Base-by-base conservation (phyloP, 352 stramenopile species). In the Phytopythium chamaehyphon region DNA sequence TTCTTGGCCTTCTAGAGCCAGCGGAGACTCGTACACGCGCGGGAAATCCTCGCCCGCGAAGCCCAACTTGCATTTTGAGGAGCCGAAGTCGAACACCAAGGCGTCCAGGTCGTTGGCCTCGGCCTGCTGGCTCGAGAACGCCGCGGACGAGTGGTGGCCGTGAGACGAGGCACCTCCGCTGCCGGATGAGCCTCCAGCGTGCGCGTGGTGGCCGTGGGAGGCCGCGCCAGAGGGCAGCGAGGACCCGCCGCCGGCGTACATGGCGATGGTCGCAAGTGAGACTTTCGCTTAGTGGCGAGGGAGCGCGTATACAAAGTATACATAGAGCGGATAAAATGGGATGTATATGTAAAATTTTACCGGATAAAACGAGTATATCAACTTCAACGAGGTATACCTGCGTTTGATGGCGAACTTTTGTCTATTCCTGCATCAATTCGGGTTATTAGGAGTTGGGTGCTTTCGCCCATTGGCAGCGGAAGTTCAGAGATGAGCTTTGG, bases 1-100 rank as follows among this genome's bases (percentile, higher is more conserved):
- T 21, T 57, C 55, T 7, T 46, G 51, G 36, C 62, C 50, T 6
- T 59, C 21, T 4, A 48, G 21, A 1, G 54, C 28, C 16, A 81
- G 26, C 7, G 74, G 67, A 22, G 55, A 66, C 56, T 90, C 79
- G 48, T 64, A 88, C 19, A 90, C 76, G 36, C 83, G 83, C 38
- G 87, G 87, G 47, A 87, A 90, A 51, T 96, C 87, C 59, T 96
- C 87, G 50, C 88, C 88, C 1, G 86, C 83, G 61, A 88, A 96
- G 26, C 88, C 88, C 45, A 93, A 71, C 53, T 96, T 90, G 65
- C 78, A 89, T 16, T 66, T 66, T 1, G 76, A 62, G 33, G 76
- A 85, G 58, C 83, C 83, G 48, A 85, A 90, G 47, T 93, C 83
- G 51, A 90, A 88, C 35, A 91, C 80, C 6, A 91, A 63, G 26